Evolutionary conservation across 2,329 filamentous ascomycete species (phyloP).

Genomic region (Teratosphaeria destructans): DNA sequence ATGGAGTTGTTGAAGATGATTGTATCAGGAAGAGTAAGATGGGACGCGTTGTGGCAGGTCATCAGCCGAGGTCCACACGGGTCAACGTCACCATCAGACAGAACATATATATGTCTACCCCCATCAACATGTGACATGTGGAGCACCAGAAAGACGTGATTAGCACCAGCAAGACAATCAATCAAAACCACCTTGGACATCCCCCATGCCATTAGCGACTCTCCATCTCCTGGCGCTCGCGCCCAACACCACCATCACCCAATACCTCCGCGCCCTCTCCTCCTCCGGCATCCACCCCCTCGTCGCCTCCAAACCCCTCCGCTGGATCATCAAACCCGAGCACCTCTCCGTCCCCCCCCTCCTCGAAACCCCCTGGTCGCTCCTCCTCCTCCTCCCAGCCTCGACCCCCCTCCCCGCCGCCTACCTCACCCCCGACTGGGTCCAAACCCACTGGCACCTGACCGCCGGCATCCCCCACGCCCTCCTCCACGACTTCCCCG

Average conservation of each 20-base stretch:
- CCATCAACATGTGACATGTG: not conserved
- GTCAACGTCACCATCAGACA: not conserved
- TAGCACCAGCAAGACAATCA: not conserved
- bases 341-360: conserved; percentile 32
- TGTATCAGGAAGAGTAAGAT: not conserved
- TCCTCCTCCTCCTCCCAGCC: conserved; percentile 36
- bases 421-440: conserved; percentile 15
- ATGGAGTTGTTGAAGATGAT: no score
- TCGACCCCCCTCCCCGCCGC: conserved; percentile 15
- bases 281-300: conserved; percentile 30
- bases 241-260: conserved; percentile 20
- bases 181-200: not conserved
- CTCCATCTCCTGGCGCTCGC: conserved; percentile 37
- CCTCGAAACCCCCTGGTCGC: conserved; percentile 36
- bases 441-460: conserved; percentile 22
- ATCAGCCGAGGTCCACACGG: not conserved
- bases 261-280: conserved; percentile 33
- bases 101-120: not conserved
- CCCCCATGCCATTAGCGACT: conserved; percentile 41
- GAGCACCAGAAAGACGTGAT: not conserved
- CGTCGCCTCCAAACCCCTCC: conserved; percentile 32
- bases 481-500: conserved; percentile 28
- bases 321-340: conserved; percentile 42
- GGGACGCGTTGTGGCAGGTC: not conserved
- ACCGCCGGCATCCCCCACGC: conserved; percentile 35